phyloP scores from a whole-genome alignment of 306 rosid genomes.

The Cyclanthera cordifolia region DNA sequence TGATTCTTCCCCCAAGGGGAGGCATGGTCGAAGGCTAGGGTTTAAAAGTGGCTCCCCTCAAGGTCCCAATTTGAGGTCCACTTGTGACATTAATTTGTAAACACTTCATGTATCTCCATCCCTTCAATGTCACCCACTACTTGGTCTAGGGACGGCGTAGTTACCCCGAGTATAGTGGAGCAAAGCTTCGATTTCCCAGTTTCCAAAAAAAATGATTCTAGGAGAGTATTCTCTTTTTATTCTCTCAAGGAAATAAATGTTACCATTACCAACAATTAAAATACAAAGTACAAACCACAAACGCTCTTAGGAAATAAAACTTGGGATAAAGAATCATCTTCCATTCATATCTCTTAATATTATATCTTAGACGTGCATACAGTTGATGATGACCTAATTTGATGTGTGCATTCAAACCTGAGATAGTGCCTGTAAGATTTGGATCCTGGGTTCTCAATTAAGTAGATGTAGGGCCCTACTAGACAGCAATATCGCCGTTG shows the following conservation, averaged over 20 bases:
- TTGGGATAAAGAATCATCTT: neutral
- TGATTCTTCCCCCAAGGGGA: no score
- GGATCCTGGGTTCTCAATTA: slow-evolving; percentile 73
- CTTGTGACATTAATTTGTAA: no score
- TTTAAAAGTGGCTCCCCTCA: no score
- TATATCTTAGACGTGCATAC: neutral
- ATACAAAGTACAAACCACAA: neutral
- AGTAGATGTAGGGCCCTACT: slow-evolving; percentile 82
- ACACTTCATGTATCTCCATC: no score
- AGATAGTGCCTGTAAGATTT: slow-evolving; percentile 69
- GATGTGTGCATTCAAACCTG: slow-evolving; percentile 37
- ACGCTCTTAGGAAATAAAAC: neutral
- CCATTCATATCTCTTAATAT: neutral
- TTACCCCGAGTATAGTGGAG: no score
- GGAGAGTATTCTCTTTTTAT: neutral
- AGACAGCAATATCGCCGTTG: slow-evolving; percentile 71
- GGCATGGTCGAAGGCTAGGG: no score
- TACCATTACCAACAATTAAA: neutral
- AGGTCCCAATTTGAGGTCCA: no score
- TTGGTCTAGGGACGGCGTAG: no score
- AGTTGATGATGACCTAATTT: neutral
- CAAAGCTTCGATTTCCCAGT: no score
- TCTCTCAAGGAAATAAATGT: neutral
- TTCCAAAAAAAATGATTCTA: no score
- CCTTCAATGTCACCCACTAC: no score